A percentile compares a stretch with the other conserved stretches of the same genome.
phyloP scores from a whole-genome alignment of 176 grass and related monocot species.

The Oryza meridionalis region DNA sequence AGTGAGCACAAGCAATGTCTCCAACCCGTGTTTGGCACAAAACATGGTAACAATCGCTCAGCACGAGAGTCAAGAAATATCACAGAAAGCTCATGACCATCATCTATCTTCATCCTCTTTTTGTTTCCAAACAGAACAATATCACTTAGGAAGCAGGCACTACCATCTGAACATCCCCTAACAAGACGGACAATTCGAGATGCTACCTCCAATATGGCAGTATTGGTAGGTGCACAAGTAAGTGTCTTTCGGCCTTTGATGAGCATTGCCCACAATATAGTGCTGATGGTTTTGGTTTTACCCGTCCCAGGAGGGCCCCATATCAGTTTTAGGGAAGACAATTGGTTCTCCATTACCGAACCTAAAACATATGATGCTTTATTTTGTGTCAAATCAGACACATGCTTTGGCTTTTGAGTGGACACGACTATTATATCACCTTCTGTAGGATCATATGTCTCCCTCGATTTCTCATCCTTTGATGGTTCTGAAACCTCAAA shows the following conservation, averaged over 20 bases:
- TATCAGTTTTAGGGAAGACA: conserved; percentile 46
- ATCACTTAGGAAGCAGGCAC: conserved; percentile 25
- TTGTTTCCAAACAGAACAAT: conserved; percentile 55
- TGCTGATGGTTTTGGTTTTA: conserved; percentile 45
- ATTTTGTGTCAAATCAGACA: conserved; percentile 31
- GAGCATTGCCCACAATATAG: conserved; percentile 43
- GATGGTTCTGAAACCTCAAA: conserved; percentile 12
- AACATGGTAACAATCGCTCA: conserved; percentile 22
- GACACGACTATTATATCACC: conserved; percentile 54
- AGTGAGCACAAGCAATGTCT: conserved; percentile 46
- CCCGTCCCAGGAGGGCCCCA: conserved; percentile 65
- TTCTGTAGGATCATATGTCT: conserved; percentile 37
- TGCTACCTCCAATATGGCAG: conserved; percentile 35
- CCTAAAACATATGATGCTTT: conserved; percentile 32
- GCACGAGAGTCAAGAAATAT: conserved; percentile 51
- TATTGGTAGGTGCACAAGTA: conserved; percentile 54
- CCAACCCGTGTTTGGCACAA: conserved; percentile 51
- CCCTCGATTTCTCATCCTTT: not conserved
- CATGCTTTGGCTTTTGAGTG: conserved; percentile 19
- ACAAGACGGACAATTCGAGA: conserved; percentile 36
- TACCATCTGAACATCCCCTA: conserved; percentile 4
- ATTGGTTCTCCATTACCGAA: not conserved
- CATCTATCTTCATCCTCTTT: conserved; percentile 29
- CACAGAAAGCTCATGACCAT: conserved; percentile 12
- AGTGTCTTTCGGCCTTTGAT: conserved; percentile 27